A percentile compares a stretch with the other conserved stretches of the same genome.
Conservation (phyloP, 106 monocot genomes). For the Gastrodia elata region DNA sequence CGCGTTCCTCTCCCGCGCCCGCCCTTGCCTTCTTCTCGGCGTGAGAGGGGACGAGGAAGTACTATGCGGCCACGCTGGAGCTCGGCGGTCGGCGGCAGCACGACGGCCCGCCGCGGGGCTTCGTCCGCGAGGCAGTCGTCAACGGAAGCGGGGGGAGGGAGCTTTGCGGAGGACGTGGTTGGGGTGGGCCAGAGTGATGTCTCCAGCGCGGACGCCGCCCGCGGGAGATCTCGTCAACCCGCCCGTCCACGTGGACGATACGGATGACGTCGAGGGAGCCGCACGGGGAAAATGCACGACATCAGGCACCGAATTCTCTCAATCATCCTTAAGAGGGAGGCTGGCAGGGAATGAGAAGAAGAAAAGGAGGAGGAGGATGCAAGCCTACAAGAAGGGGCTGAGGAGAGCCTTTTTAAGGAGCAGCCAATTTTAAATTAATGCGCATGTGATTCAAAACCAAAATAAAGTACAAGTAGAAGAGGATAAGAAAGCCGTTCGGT, state of each 20-base stretch:
- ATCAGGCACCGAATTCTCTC: constrained; percentile 86
- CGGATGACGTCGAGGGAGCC: constrained; percentile 87
- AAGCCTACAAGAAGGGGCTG: background rate
- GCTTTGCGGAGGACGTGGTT: constrained; percentile 78
- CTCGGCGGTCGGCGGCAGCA: constrained; percentile 66
- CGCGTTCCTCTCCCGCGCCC: constrained; percentile 11
- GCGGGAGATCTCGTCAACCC: constrained; percentile 75
- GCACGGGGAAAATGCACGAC: constrained; percentile 89
- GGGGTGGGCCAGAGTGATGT: constrained; percentile 65
- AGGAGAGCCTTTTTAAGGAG: no score
- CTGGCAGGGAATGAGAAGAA: background rate
- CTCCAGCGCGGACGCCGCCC: constrained; percentile 43
- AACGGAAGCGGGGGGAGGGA: constrained; percentile 28
- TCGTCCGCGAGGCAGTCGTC: constrained; percentile 8
- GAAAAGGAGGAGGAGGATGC: background rate
- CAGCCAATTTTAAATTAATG: no score
- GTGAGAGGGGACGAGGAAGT: constrained; percentile 90
- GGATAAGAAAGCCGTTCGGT: no score
- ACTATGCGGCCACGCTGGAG: constrained; percentile 78
- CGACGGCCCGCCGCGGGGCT: constrained; percentile 7
- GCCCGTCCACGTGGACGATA: constrained; percentile 78
- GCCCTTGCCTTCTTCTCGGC: constrained; percentile 16
- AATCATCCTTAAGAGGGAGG: constrained; percentile 24
- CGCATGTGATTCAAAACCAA: no score
- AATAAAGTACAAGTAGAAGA: no score